Evolutionary conservation across 768 basidiomycete genomes (phyloP).

Genomic region (Ramaria sp.): DNA sequence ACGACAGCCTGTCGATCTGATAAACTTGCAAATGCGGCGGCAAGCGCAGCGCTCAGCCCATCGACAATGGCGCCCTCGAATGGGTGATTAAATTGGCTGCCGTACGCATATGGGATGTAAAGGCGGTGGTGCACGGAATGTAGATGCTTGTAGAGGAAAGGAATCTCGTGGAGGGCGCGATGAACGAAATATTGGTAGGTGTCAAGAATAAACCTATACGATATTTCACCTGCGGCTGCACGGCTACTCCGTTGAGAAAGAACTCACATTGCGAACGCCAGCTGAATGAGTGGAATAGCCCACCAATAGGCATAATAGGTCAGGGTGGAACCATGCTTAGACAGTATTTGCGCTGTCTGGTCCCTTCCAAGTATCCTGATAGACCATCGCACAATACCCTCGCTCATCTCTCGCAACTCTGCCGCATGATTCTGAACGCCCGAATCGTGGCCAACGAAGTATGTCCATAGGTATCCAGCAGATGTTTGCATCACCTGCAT

Average conservation of each 20-base stretch:
- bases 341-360: background rate
- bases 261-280: conserved; percentile 3
- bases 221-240: background rate
- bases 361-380: background rate
- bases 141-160: conserved; percentile 6
- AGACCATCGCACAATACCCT: conserved; percentile 12
- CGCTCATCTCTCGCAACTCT: background rate
- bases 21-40: background rate
- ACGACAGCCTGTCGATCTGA: background rate
- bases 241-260: background rate
- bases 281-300: background rate
- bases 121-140: conserved; percentile 6
- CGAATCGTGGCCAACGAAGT: background rate
- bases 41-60: background rate
- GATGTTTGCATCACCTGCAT: conserved; percentile 1
- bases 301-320: conserved; percentile 5
- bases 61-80: conserved; percentile 8
- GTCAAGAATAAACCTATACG: conserved; percentile 1
- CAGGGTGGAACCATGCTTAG: background rate
- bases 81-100: conserved; percentile 6
- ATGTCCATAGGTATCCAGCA: background rate
- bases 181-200: conserved; percentile 8
- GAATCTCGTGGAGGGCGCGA: conserved; percentile 1
- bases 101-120: conserved; percentile 4
- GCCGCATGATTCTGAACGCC: background rate